Percentiles rank a stretch among this genome's conserved stretches.
Evolutionary conservation across 1,139 yeast species (phyloP).

Genomic region (Diutina ranongensis): DNA sequence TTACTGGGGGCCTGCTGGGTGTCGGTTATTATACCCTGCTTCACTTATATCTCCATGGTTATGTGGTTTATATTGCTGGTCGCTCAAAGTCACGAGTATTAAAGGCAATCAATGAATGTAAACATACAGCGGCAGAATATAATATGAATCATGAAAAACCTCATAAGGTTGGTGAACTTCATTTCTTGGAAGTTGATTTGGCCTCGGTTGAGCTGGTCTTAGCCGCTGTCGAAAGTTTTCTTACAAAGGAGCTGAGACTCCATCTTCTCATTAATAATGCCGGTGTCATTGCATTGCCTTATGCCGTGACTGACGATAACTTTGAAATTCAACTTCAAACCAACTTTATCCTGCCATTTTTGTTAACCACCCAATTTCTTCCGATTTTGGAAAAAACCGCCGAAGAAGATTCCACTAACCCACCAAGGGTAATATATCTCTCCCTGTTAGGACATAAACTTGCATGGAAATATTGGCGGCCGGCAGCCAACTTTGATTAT

Average conservation of each 20-base stretch:
- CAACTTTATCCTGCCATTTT: slow-evolving; percentile 65
- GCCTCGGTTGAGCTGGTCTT: slow-evolving; percentile 47
- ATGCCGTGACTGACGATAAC: slow-evolving; percentile 50
- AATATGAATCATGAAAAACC: neutral
- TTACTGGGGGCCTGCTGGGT: slow-evolving; percentile 77
- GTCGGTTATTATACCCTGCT: slow-evolving; percentile 69
- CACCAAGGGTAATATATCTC: slow-evolving; percentile 54
- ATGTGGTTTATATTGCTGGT: slow-evolving; percentile 62
- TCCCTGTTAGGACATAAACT: slow-evolving; percentile 63
- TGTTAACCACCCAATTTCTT: slow-evolving; percentile 52
- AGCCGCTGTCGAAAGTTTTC: slow-evolving; percentile 40
- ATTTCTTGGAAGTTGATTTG: slow-evolving; percentile 52
- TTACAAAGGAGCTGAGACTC: slow-evolving; percentile 36
- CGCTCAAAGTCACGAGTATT: slow-evolving; percentile 43
- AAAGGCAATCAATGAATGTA: slow-evolving; percentile 39
- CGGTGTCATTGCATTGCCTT: slow-evolving; percentile 73
- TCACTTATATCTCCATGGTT: slow-evolving; percentile 73
- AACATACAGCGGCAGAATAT: neutral
- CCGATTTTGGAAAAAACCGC: slow-evolving; percentile 37
- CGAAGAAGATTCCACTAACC: slow-evolving; percentile 14
- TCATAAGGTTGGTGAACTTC: slow-evolving; percentile 43
- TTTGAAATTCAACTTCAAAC: slow-evolving; percentile 77
- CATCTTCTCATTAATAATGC: slow-evolving; percentile 70
- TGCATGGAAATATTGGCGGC: slow-evolving; percentile 37
- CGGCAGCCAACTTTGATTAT: slow-evolving; percentile 43